Conservation (phyloP, 306 rosid genomes). For the Quercus mongolica region DNA sequence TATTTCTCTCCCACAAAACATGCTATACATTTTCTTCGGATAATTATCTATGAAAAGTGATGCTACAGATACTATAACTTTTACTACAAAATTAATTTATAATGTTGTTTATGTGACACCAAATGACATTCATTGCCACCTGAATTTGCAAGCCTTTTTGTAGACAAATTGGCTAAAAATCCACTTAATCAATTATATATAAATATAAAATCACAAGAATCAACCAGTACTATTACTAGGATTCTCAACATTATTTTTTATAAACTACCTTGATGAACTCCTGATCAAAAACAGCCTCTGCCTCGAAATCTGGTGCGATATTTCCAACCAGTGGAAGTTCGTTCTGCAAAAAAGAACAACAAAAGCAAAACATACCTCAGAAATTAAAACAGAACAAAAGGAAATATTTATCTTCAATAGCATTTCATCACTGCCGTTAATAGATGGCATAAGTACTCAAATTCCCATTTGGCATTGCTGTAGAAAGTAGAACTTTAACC, state of each 20-base stretch:
- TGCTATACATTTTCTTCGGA: too few relatives aligned
- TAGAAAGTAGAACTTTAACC: too few relatives aligned
- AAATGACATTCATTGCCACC: too few relatives aligned
- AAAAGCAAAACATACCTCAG: not conserved
- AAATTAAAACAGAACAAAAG: constrained; percentile 1
- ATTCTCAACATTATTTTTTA: not conserved
- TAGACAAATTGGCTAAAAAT: not conserved
- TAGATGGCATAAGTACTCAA: not conserved
- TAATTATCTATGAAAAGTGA: too few relatives aligned
- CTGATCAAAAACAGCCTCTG: constrained; percentile 92
- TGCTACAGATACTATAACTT: too few relatives aligned
- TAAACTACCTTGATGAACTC: constrained; percentile 68
- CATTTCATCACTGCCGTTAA: not conserved
- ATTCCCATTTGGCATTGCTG: too few relatives aligned
- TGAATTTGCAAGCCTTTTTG: too few relatives aligned
- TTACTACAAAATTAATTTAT: too few relatives aligned
- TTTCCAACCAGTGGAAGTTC: constrained; percentile 80
- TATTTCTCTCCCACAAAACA: not conserved
- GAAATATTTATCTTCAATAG: not conserved
- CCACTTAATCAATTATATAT: not conserved
- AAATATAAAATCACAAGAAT: not conserved
- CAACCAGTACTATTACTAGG: not conserved
- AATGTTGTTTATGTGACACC: not conserved
- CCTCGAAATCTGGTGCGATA: constrained; percentile 80
- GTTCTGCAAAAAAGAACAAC: constrained; percentile 21